Conservation (phyloP, 75 land plant genomes). For the Adiantum capillusveneris region DNA sequence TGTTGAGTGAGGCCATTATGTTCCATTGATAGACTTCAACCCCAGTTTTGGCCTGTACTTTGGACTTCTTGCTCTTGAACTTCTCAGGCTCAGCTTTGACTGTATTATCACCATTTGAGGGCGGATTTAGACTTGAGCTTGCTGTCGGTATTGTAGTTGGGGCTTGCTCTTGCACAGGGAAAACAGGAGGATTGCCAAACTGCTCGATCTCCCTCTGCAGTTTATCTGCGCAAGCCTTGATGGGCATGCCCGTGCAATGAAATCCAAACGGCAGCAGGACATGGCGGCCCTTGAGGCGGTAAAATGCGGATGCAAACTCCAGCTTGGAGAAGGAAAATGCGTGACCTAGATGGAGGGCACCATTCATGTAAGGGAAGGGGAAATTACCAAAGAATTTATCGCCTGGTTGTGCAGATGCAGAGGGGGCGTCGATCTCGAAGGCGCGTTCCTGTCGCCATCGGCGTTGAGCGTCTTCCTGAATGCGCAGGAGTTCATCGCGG, state of each 20-base stretch:
- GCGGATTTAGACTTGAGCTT: neutral
- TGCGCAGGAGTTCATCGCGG: slow-evolving; percentile 55
- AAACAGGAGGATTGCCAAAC: slow-evolving; percentile 71
- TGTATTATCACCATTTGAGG: neutral
- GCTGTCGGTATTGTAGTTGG: slow-evolving; percentile 2
- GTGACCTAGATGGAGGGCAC: slow-evolving; percentile 73
- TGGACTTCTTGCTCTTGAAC: slow-evolving; percentile 80
- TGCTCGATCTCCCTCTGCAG: slow-evolving; percentile 50
- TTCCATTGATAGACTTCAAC: slow-evolving; percentile 70
- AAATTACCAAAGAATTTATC: slow-evolving; percentile 93
- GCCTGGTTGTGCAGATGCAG: slow-evolving; percentile 23
- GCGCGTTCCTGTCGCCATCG: slow-evolving; percentile 59
- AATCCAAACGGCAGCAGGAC: slow-evolving; percentile 80
- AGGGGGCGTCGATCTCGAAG: slow-evolving; percentile 55
- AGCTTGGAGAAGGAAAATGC: slow-evolving; percentile 81
- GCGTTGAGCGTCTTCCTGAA: slow-evolving; percentile 39
- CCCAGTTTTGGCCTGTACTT: slow-evolving; percentile 66
- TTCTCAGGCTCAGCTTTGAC: slow-evolving; percentile 43
- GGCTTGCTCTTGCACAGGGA: slow-evolving; percentile 28
- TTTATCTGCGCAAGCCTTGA: slow-evolving; percentile 91
- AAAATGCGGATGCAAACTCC: slow-evolving; percentile 75
- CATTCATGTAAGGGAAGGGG: slow-evolving; percentile 94
- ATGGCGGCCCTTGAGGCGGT: slow-evolving; percentile 65
- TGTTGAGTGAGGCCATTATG: slow-evolving; percentile 68
- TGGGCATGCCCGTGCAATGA: slow-evolving; percentile 96